These are phyloP conservation scores for Penicillium hesseltinei DNA, from an alignment of 2,329 filamentous ascomycete species.

Conservation along the genomic window DNA sequence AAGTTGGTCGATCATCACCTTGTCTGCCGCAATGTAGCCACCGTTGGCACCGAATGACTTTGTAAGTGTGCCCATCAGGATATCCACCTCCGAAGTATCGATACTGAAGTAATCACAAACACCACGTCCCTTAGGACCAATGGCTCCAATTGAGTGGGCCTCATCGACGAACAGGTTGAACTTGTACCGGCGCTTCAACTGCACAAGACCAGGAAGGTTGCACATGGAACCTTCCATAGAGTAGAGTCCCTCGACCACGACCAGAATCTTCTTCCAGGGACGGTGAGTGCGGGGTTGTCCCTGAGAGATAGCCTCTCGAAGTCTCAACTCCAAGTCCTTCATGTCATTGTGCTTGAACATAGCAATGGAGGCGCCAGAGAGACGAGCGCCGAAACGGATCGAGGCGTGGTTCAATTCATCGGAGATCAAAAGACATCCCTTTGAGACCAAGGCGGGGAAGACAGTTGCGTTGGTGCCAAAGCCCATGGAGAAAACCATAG, in stretches of 20 bases:
- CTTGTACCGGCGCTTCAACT: slow-evolving; percentile 92
- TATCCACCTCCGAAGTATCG: slow-evolving; percentile 82
- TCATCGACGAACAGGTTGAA: slow-evolving; percentile 95
- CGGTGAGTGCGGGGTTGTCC: slow-evolving; percentile 97
- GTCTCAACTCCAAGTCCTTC: slow-evolving; percentile 75
- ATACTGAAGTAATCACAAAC: slow-evolving; percentile 97
- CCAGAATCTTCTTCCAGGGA: slow-evolving; percentile 98
- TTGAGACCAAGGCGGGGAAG: slow-evolving; percentile 88
- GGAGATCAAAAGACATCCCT: slow-evolving; percentile 90
- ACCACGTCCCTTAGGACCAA: slow-evolving; percentile 83
- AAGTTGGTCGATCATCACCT: slow-evolving; percentile 88
- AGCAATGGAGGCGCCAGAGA: slow-evolving; percentile 90
- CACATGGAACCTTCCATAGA: slow-evolving; percentile 99
- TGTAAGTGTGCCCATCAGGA: slow-evolving; percentile 96
- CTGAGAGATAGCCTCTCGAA: slow-evolving; percentile 91
- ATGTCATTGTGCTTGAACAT: slow-evolving; percentile 99
- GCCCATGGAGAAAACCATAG: slow-evolving; percentile 99
- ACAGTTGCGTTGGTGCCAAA: slow-evolving; percentile 93
- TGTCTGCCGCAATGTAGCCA: slow-evolving; percentile 88
- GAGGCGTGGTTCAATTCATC: slow-evolving; percentile 98
- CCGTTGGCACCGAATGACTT: slow-evolving; percentile 99
- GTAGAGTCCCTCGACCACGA: slow-evolving; percentile 95
- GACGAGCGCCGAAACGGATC: slow-evolving; percentile 89
- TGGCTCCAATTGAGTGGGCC: slow-evolving; percentile 90
- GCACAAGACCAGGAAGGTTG: slow-evolving; percentile 85